Percentiles rank a stretch among this genome's conserved stretches.
Evolutionary conservation across 2,329 filamentous ascomycete genomes (phyloP).

Genomic region (Trichoderma sp.): DNA sequence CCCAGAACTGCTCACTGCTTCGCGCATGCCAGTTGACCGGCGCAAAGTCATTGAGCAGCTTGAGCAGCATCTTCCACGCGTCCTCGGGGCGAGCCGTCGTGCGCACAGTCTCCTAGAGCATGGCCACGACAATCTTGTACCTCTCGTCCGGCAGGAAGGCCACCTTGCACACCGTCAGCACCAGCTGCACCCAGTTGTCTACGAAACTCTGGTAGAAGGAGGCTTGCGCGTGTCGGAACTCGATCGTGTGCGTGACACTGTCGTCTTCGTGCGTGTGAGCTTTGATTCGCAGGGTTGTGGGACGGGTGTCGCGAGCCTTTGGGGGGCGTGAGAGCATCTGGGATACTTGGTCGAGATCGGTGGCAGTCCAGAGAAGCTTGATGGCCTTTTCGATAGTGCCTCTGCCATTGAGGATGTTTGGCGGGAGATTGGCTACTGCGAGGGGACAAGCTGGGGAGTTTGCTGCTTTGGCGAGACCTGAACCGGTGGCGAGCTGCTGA

Average conservation of each 20-base stretch:
- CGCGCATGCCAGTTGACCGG: conserved; percentile 1
- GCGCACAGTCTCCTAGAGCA: conserved; percentile 5
- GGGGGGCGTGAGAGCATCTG: not conserved
- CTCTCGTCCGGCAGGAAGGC: conserved; percentile 14
- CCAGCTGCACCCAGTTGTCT: conserved; percentile 19
- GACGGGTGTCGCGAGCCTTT: not conserved
- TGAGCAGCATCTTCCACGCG: conserved; percentile 13
- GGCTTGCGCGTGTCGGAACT: conserved; percentile 24
- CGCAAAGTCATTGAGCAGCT: conserved; percentile 8
- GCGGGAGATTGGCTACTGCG: conserved; percentile 1
- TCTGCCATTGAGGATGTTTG: not conserved
- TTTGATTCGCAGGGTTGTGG: not conserved
- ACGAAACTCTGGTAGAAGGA: conserved; percentile 19
- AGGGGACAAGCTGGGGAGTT: not conserved
- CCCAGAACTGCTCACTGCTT: conserved; percentile 12
- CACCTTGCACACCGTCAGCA: conserved; percentile 19
- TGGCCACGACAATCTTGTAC: conserved; percentile 15
- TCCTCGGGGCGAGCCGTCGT: not conserved
- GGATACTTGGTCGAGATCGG: not conserved
- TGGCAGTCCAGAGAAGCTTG: not conserved
- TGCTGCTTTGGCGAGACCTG: not conserved
- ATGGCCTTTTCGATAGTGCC: not conserved
- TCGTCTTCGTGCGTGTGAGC: conserved; percentile 9
- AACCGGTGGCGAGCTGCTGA: not conserved
- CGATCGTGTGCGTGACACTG: conserved; percentile 12